A percentile compares a stretch with the other conserved stretches of the same genome.
Evolutionary conservation across 1,284 basidiomycete genomes (phyloP).

Genomic region (Hemileia vastatrix): DNA sequence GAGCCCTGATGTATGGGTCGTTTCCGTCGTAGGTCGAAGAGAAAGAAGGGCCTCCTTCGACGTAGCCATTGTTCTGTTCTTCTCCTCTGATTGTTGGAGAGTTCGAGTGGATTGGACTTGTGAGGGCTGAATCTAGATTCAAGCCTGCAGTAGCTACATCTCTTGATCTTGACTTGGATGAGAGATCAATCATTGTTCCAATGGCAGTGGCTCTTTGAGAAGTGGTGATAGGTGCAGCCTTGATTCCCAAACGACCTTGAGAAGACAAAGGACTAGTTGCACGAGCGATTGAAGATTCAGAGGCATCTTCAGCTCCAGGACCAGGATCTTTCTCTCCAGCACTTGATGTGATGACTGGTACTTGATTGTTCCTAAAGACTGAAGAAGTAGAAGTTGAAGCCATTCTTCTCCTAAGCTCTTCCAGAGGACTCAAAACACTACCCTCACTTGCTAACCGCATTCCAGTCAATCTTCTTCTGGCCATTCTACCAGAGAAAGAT

Average conservation of each 20-base stretch:
- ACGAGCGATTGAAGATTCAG: not conserved
- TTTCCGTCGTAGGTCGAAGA: slow-evolving; percentile 59
- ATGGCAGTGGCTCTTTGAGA: not conserved
- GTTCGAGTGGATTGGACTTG: slow-evolving; percentile 20
- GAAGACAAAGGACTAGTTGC: not conserved
- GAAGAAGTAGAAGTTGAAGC: not conserved
- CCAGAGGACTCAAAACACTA: slow-evolving; percentile 27
- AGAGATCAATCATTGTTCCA: not conserved
- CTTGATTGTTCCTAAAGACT: too few species aligned
- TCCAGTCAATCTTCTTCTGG: too few species aligned
- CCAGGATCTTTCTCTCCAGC: too few species aligned
- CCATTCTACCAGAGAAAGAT: too few species aligned
- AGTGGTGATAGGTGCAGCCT: not conserved
- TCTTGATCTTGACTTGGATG: not conserved
- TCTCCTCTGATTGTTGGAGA: slow-evolving; percentile 25
- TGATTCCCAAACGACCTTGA: not conserved
- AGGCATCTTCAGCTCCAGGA: not conserved
- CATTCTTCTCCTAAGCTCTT: slow-evolving; percentile 30
- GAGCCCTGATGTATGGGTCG: slow-evolving; percentile 70
- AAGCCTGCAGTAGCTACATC: not conserved
- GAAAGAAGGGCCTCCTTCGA: slow-evolving; percentile 23
- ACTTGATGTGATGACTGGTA: too few species aligned
- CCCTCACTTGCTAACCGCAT: slow-evolving; percentile 30
- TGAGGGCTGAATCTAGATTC: not conserved
- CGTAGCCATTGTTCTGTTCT: slow-evolving; percentile 17